Evolutionary conservation across 495 filamentous ascomycete genomes (phyloP), one percentile per base, ranked within the genome.

Genomic region (Pyronema omphalodes): DNA sequence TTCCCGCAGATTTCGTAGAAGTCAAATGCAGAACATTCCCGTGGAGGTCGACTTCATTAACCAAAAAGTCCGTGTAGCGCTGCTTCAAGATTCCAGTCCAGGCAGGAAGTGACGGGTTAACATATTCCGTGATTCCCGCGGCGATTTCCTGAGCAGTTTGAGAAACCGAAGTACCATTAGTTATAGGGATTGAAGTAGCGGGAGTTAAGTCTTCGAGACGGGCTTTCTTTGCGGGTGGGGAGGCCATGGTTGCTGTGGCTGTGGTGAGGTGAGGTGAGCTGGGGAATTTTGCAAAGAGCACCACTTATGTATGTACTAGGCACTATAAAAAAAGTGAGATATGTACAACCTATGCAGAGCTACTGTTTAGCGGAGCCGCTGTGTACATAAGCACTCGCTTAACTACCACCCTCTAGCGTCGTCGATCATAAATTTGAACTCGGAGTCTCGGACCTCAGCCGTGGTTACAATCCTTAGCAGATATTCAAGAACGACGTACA

Each of bases 1-100:
- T 57, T 48, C 34, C 23, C 2, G 23, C 23, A 29, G 23, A 29
- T 29, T 29, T 29, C 3, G 44, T 47, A 15, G 44, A 47, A 2
- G 12, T 47, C 3, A 98, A 73, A 67, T 94, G 87, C 43, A 89
- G 61, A 3, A 94, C 88, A 47, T 78, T 70, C 9, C 88, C 89
- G 63, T 80, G 75, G 9, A 79, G 81, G 11, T 74, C 67, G 58
- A 98, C 91, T 69, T 98, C 91, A 65, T 94, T 86, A 54, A 98
- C 91, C 47, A 89, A 70, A 67, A 98, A 98, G 65, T 98, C 91
- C 11, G 88, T 93, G 68, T 87, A 98, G 51, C 61, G 58, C 62
- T 79, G 76, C 66, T 81, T 81, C 57, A 80, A 46, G 23, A 77
- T 68, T 9, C 78, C 78, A 3, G 66, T 57, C 54, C 79, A 81